phyloP scores from a whole-genome alignment of 1,284 basidiomycete species.

The Puccinia horiana region DNA sequence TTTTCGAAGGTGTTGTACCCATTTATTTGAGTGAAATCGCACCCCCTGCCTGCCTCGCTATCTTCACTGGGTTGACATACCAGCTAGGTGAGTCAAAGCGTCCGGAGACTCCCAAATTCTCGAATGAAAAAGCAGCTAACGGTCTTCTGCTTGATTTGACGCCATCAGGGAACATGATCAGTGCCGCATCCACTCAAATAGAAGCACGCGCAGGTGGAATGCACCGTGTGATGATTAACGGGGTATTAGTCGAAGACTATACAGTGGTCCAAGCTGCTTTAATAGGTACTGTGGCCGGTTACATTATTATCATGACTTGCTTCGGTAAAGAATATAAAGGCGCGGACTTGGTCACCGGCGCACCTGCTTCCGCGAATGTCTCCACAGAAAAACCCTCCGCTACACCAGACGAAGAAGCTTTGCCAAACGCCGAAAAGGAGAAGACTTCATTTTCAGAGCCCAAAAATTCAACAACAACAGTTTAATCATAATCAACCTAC shows the following conservation, averaged over 20 bases:
- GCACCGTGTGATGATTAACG: slow-evolving; percentile 63
- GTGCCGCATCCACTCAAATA: slow-evolving; percentile 82
- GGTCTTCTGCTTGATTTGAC: background rate
- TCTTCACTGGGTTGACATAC: slow-evolving; percentile 88
- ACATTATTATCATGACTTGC: slow-evolving; percentile 55
- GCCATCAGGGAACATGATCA: slow-evolving; percentile 69
- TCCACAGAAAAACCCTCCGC: background rate
- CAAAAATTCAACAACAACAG: too few relatives aligned
- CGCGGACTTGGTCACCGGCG: slow-evolving; percentile 17
- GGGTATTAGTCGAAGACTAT: slow-evolving; percentile 64
- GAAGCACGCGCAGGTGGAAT: slow-evolving; percentile 70
- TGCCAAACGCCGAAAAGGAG: background rate
- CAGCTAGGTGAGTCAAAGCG: slow-evolving; percentile 73
- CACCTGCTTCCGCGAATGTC: background rate
- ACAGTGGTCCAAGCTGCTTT: slow-evolving; percentile 75
- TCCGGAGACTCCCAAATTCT: background rate
- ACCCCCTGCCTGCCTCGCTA: slow-evolving; percentile 86
- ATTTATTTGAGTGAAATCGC: slow-evolving; percentile 87
- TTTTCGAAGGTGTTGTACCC: slow-evolving; percentile 65
- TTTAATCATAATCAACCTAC: too few relatives aligned
- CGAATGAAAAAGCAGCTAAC: slow-evolving; percentile 36
- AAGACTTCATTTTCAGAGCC: background rate
- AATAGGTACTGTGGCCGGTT: slow-evolving; percentile 66
- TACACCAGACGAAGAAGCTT: background rate
- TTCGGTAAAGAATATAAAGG: slow-evolving; percentile 54